Percentiles rank a stretch among this genome's conserved stretches.
Conservation (phyloP, 1,284 basidiomycete genomes). For the Ganoderma multipileum region DNA sequence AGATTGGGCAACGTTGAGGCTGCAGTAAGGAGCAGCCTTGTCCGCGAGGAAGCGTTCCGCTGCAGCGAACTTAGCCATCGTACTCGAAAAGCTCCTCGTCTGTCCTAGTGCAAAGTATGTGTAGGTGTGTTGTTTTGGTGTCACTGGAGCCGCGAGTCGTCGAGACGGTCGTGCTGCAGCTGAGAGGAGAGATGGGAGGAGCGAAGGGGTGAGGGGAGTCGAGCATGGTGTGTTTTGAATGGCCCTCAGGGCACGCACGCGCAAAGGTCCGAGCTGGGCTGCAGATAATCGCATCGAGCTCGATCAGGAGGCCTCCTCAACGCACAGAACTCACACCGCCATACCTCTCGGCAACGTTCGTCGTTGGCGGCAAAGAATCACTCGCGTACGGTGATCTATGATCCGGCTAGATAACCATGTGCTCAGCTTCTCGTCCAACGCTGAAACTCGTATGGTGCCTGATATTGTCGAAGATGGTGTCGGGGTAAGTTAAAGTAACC, state of each 20-base stretch:
- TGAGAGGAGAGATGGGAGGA: constrained; percentile 2
- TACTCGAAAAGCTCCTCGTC: constrained; percentile 31
- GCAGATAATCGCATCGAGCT: constrained; percentile 34
- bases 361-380: background rate
- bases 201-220: background rate
- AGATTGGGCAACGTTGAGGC: constrained; percentile 67
- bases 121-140: constrained; percentile 10
- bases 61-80: constrained; percentile 45
- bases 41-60: constrained; percentile 77
- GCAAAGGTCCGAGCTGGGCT: constrained; percentile 22
- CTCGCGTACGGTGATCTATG: background rate
- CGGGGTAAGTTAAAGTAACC: too few relatives aligned
- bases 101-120: background rate
- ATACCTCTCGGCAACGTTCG: background rate
- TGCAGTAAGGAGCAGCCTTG: constrained; percentile 69
- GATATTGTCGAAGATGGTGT: background rate
- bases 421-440: background rate
- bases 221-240: constrained; percentile 7
- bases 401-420: background rate
- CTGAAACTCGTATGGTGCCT: background rate
- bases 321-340: background rate
- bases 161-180: background rate
- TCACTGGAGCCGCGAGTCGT: background rate
- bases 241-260: constrained; percentile 10
- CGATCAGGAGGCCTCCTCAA: constrained; percentile 16